phyloP scores from a whole-genome alignment of 2,329 filamentous ascomycete genomes.

The Ramularia collo-cygni region DNA sequence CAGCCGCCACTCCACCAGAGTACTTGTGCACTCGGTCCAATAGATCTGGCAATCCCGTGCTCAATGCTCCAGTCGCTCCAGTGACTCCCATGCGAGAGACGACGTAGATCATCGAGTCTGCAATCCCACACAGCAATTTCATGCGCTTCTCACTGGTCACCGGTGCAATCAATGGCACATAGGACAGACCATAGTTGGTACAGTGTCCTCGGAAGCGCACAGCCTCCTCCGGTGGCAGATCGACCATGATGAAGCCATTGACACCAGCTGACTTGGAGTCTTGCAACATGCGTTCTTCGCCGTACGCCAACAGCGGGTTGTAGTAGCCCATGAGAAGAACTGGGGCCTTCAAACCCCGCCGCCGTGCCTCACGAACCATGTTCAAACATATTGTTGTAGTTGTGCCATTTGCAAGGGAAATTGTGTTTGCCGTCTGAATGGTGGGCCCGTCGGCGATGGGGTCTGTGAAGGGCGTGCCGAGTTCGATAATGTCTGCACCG shows the following conservation, averaged over 20 bases:
- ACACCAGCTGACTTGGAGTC: conserved; percentile 79
- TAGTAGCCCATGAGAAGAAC: conserved; percentile 98
- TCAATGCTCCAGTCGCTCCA: conserved; percentile 77
- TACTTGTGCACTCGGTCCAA: conserved; percentile 83
- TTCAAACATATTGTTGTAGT: conserved; percentile 71
- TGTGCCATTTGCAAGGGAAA: conserved; percentile 82
- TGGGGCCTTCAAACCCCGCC: conserved; percentile 69
- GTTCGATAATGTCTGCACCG: conserved; percentile 89
- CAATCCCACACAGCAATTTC: conserved; percentile 92
- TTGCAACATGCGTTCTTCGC: conserved; percentile 78
- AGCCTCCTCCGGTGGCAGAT: conserved; percentile 92
- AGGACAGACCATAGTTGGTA: conserved; percentile 75
- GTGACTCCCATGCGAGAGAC: conserved; percentile 97
- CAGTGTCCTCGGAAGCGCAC: conserved; percentile 84
- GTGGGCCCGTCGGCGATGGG: conserved; percentile 96
- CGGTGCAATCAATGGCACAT: conserved; percentile 93
- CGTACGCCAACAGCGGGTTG: conserved; percentile 90
- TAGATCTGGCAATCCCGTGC: conserved; percentile 71
- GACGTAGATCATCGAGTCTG: conserved; percentile 98
- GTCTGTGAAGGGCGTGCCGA: conserved; percentile 94
- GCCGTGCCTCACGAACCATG: conserved; percentile 76
- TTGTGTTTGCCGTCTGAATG: conserved; percentile 89
- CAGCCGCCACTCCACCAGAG: conserved; percentile 82
- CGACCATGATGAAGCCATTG: conserved; percentile 95
- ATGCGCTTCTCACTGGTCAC: conserved; percentile 88